phyloP scores from a whole-genome alignment of 1,284 basidiomycete genomes.

The Naganishia sp. region DNA sequence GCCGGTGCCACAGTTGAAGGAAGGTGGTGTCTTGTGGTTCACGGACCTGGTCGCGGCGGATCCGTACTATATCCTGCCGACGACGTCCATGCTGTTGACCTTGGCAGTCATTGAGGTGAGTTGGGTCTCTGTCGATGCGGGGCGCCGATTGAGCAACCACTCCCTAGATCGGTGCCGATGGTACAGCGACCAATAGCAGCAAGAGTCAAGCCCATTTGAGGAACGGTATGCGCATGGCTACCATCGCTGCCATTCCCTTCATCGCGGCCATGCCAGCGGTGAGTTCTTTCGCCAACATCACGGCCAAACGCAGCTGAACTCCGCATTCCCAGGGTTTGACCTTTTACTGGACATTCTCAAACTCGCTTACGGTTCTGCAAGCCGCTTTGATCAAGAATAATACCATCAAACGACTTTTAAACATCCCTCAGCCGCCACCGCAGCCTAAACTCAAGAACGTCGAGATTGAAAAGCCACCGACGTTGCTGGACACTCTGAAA shows the following conservation, averaged over 20 bases:
- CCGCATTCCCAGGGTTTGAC: constrained; percentile 53
- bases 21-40: constrained; percentile 75
- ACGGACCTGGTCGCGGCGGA: constrained; percentile 76
- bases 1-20: constrained; percentile 70
- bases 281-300: constrained; percentile 29
- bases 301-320: not conserved
- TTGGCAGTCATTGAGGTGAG: constrained; percentile 72
- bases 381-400: constrained; percentile 50
- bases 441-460: constrained; percentile 38
- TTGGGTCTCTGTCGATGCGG: not conserved
- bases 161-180: constrained; percentile 60
- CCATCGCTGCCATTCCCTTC: constrained; percentile 63
- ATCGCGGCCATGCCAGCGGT: constrained; percentile 60
- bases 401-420: constrained; percentile 44
- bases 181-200: constrained; percentile 44
- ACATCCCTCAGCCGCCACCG: constrained; percentile 47
- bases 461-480: constrained; percentile 32
- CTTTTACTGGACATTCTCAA: constrained; percentile 61
- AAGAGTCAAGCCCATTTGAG: constrained; percentile 64
- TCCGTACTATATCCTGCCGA: constrained; percentile 76
- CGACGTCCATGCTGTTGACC: constrained; percentile 64
- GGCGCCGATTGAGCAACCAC: not conserved
- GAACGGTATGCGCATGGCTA: constrained; percentile 69
- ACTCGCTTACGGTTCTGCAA: constrained; percentile 59
- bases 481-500: constrained; percentile 17